Conservation (phyloP, 208 protist species). For the Trypanosoma caninum region DNA sequence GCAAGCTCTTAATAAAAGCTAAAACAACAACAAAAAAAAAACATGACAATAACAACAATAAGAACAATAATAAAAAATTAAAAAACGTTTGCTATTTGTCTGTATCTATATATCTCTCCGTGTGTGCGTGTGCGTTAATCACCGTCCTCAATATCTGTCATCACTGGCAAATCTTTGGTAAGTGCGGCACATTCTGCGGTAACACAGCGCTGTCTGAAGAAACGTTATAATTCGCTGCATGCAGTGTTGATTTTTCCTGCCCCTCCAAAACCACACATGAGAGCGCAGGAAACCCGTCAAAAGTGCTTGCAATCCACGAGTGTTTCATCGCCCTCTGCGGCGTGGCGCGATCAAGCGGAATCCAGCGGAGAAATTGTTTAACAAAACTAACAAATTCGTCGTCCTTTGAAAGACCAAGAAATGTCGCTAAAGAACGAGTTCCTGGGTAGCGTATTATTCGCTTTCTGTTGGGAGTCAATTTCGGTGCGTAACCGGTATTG, state of each 20-base stretch:
- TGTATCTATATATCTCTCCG: too few relatives aligned
- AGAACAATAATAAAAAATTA: too few relatives aligned
- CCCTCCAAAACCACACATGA: neutral
- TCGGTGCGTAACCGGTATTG: slow-evolving; percentile 28
- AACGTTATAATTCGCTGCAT: neutral
- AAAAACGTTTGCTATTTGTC: too few relatives aligned
- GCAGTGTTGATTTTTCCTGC: neutral
- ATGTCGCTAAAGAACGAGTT: slow-evolving; percentile 46
- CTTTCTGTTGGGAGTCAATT: slow-evolving; percentile 34
- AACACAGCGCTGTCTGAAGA: neutral
- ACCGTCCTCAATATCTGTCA: too few relatives aligned
- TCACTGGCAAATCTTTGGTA: slow-evolving; percentile 28
- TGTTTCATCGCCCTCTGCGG: slow-evolving; percentile 74
- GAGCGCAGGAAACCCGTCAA: slow-evolving; percentile 18
- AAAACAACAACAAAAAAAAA: too few relatives aligned
- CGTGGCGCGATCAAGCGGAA: slow-evolving; percentile 41
- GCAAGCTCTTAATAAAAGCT: too few relatives aligned
- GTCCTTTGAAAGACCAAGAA: slow-evolving; percentile 48
- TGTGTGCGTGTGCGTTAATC: too few relatives aligned
- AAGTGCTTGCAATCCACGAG: slow-evolving; percentile 58
- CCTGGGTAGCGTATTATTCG: slow-evolving; percentile 36
- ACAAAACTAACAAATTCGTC: slow-evolving; percentile 74
- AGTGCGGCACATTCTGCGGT: neutral
- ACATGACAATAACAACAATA: too few relatives aligned
- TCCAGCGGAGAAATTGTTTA: slow-evolving; percentile 63